Conservation (phyloP, 78 protist genomes). For the Mastigamoeba balamuthi region DNA sequence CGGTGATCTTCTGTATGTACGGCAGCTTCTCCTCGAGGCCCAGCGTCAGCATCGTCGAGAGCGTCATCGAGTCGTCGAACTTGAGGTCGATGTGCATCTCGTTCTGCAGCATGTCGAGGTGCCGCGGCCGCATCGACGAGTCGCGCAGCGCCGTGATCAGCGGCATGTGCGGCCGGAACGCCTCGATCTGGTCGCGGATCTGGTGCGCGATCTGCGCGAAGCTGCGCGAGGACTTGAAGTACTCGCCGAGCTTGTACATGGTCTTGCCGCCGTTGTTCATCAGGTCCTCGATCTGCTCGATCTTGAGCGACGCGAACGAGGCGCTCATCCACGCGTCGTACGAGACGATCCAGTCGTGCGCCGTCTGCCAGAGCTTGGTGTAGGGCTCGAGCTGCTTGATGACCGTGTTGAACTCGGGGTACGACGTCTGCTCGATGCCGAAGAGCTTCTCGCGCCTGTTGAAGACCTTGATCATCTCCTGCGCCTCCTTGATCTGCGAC, state of each 20-base stretch:
- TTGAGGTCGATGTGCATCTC: conserved; percentile 15
- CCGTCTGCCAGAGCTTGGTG: conserved; percentile 60
- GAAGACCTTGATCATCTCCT: conserved; percentile 4
- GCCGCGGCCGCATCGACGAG: conserved; percentile 66
- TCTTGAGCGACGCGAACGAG: conserved; percentile 26
- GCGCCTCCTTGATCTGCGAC: neutral
- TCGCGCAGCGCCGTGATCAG: conserved; percentile 40
- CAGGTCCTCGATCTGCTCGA: conserved; percentile 33
- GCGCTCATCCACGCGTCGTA: conserved; percentile 30
- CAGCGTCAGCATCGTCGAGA: conserved; percentile 4
- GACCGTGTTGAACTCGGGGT: conserved; percentile 9
- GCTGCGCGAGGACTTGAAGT: conserved; percentile 6
- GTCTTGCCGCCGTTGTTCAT: neutral
- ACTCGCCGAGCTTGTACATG: neutral
- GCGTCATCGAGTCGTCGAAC: neutral
- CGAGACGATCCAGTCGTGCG: conserved; percentile 45
- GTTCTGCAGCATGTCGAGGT: conserved; percentile 38
- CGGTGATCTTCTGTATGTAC: conserved; percentile 25
- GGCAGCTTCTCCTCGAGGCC: conserved; percentile 7
- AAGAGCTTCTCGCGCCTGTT: conserved; percentile 56
- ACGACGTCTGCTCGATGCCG: conserved; percentile 30
- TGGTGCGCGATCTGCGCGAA: conserved; percentile 14
- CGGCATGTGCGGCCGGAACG: conserved; percentile 38
- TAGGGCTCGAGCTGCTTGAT: conserved; percentile 59
- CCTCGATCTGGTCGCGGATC: conserved; percentile 11